Base-by-base conservation (phyloP, 106 monocot genomes). In the Agapanthus africanus region DNA sequence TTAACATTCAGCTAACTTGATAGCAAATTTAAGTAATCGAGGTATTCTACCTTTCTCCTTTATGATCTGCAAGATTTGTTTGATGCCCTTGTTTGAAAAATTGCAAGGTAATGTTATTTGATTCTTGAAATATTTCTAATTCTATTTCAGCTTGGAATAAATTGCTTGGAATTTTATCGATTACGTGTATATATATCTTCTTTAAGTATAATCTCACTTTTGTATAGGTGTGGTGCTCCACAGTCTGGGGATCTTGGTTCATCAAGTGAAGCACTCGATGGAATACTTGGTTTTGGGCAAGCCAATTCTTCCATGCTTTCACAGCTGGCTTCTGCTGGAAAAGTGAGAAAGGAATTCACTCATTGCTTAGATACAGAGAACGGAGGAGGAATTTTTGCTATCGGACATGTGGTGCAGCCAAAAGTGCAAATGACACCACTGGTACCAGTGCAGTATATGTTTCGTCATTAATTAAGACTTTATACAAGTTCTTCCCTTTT, bases 341-440 rank as follows among this genome's bases (percentile, higher is more conserved):
- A 95, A 84, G 86, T 88, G 60, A 88, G 61, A 62, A 95, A 95
- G 70, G 78, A 84, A 32, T 95, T 95, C 82, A 71, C 95, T 40
- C 95, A 95, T 77, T 95, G 95, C 70, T 86, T 95, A 68, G 95
- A 95, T 65, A 95, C 79, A 39, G 40, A 73, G 35, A 78, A 82
- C 69, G 95, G 95, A 75, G 95, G 95, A 49, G 95, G 95, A 39
- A 95, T 95, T 63, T 95, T 91, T 72, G 79, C 95, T 51, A 88
- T 95, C 54, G 95, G 95, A 27, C 59, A 91, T 54, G 91, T 95
- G 47, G 95, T 88, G 36, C 80, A 95, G 60, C 95, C 95, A 66
- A 82, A 86, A 84, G 79, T 91, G 71, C 83, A 85, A 23, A 86
- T 88, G 35, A 95, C 95, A 37, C 91, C 95, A 11, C 74, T 95